Conservation (phyloP, 306 rosid genomes). For the Casuarina glauca region DNA sequence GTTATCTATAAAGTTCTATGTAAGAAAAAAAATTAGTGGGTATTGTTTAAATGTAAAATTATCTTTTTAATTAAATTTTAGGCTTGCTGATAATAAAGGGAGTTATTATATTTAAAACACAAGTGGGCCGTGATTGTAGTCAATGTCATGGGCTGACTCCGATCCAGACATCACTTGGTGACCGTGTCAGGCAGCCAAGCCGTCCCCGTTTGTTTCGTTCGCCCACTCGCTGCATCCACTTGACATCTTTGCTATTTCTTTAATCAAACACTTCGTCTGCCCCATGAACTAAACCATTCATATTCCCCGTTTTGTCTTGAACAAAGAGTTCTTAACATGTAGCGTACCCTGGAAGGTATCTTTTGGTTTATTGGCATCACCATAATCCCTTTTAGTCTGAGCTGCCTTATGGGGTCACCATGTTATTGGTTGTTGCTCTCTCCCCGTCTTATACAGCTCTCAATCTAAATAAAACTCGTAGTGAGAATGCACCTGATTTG, state of each 20-base stretch:
- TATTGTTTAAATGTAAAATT: not conserved
- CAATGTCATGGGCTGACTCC: not conserved
- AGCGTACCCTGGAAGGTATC: not conserved
- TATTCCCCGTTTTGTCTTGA: not conserved
- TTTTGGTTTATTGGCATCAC: not conserved
- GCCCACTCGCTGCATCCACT: not conserved
- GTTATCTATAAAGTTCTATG: no score
- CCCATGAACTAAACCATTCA: not conserved
- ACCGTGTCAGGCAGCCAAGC: slow-evolving; percentile 30
- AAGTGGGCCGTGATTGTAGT: slow-evolving; percentile 5
- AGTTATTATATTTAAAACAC: not conserved
- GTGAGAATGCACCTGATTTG: slow-evolving; percentile 6
- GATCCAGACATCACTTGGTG: slow-evolving; percentile 15
- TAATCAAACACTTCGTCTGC: not conserved
- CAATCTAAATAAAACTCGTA: not conserved
- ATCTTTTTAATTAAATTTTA: not conserved
- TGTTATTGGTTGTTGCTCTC: slow-evolving; percentile 31
- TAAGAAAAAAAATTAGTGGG: not conserved
- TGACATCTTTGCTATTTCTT: not conserved
- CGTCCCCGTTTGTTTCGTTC: slow-evolving; percentile 24
- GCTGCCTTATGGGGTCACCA: slow-evolving; percentile 4
- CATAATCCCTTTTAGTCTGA: not conserved
- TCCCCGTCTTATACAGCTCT: slow-evolving; percentile 28
- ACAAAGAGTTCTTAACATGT: not conserved
- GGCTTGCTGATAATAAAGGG: no score